phyloP scores from a whole-genome alignment of 225 moss, liverwort and hornwort genomes.

The Thuidium tamariscinum region DNA sequence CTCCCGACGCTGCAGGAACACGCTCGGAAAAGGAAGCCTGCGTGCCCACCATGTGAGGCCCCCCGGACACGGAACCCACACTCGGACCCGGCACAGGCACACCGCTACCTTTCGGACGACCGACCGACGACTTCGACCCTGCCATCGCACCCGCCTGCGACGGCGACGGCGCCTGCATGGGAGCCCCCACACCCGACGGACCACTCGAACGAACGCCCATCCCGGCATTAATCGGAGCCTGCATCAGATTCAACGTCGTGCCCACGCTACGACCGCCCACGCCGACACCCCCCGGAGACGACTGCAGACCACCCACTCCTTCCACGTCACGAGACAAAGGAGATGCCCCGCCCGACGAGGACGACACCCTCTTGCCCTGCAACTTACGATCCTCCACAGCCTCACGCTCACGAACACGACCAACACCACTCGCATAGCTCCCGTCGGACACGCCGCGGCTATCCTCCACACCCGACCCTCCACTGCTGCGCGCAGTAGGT shows the following conservation, averaged over 20 bases:
- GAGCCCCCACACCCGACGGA: constrained; percentile 6
- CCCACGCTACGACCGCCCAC: constrained; percentile 32
- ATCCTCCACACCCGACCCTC: constrained; percentile 26
- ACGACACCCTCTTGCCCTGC: constrained; percentile 20
- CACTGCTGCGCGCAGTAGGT: constrained; percentile 16
- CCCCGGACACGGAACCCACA: background rate
- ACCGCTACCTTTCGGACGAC: constrained; percentile 21
- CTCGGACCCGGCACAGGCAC: background rate
- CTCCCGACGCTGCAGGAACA: constrained; percentile 4
- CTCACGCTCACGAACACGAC: constrained; percentile 35
- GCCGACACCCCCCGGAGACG: constrained; percentile 11
- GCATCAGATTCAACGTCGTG: constrained; percentile 37
- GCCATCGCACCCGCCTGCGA: constrained; percentile 10
- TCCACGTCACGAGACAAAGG: constrained; percentile 37
- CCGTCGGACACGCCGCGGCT: constrained; percentile 26
- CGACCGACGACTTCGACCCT: constrained; percentile 22
- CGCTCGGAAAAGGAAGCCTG: constrained; percentile 46
- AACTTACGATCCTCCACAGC: constrained; percentile 47
- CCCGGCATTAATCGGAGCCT: constrained; percentile 4
- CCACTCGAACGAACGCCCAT: constrained; percentile 34
- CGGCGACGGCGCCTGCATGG: background rate
- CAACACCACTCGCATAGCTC: constrained; percentile 16
- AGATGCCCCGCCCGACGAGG: constrained; percentile 8
- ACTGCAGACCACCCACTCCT: constrained; percentile 11
- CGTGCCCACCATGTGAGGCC: background rate